phyloP scores from a whole-genome alignment of 2,329 filamentous ascomycete genomes.

The Ceratocystis variospora region DNA sequence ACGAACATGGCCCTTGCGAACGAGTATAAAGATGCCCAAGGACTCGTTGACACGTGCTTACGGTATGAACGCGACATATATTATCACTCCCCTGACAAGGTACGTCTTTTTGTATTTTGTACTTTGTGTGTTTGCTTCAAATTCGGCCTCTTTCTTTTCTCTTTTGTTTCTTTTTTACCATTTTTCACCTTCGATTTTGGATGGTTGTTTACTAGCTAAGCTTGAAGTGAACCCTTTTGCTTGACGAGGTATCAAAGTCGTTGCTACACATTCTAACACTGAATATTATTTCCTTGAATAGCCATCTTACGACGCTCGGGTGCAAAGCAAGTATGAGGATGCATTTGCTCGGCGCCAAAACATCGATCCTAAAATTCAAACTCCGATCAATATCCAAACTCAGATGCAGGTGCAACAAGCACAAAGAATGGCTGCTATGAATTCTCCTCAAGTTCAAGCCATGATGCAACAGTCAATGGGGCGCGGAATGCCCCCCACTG shows the following conservation, averaged over 20 bases:
- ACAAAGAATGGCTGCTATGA: neutral
- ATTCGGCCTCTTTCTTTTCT: neutral
- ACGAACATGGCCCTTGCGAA: constrained; percentile 38
- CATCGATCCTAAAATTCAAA: constrained; percentile 34
- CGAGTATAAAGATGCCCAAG: constrained; percentile 29
- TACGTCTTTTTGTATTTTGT: constrained; percentile 24
- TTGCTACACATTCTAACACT: neutral
- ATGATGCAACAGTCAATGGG: constrained; percentile 20
- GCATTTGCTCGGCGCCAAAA: constrained; percentile 38
- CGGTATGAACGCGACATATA: constrained; percentile 37
- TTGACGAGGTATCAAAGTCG: neutral
- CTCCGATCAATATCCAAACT: neutral
- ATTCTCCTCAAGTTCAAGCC: constrained; percentile 5
- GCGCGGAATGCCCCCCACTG: constrained; percentile 25
- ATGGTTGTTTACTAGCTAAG: neutral
- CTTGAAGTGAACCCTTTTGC: neutral
- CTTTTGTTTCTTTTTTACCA: neutral
- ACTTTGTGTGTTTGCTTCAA: neutral
- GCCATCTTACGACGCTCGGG: constrained; percentile 37
- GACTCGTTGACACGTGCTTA: constrained; percentile 32
- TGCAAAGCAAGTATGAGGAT: constrained; percentile 35
- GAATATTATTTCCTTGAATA: constrained; percentile 22
- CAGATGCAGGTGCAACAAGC: constrained; percentile 8
- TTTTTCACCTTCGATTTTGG: neutral
- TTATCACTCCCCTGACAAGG: constrained; percentile 35